Evolutionary conservation across 371 early-diverging fungal species (phyloP).

Genomic region (Saksenaea oblongispora): DNA sequence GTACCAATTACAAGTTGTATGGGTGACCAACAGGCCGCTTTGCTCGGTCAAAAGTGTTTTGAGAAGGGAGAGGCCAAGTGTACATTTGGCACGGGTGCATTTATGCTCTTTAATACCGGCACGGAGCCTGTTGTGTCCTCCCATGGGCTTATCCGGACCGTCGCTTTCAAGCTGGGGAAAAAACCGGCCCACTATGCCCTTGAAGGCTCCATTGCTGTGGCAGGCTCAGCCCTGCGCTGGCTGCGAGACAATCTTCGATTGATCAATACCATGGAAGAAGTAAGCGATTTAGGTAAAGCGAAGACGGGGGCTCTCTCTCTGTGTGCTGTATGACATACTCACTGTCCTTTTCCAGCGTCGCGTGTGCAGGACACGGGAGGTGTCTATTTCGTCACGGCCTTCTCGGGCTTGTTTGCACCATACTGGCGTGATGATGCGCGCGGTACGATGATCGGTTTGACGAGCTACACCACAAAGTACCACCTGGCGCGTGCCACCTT

Average conservation of each 20-base stretch:
- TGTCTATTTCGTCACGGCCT: constrained; percentile 93
- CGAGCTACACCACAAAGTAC: constrained; percentile 76
- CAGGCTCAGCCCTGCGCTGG: constrained; percentile 91
- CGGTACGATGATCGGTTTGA: constrained; percentile 82
- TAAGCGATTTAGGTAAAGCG: constrained; percentile 39
- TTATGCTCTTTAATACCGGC: constrained; percentile 94
- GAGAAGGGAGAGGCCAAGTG: constrained; percentile 79
- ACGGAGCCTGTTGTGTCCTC: constrained; percentile 66
- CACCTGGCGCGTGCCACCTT: constrained; percentile 87
- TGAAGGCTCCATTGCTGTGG: constrained; percentile 90
- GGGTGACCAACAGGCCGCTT: constrained; percentile 94
- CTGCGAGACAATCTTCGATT: constrained; percentile 81
- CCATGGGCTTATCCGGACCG: constrained; percentile 85
- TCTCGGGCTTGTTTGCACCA: constrained; percentile 89
- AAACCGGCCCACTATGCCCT: constrained; percentile 77
- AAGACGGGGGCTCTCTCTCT: neutral
- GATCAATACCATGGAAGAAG: constrained; percentile 65
- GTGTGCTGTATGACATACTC: neutral
- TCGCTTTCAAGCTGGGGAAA: constrained; percentile 82
- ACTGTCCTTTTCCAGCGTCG: constrained; percentile 4
- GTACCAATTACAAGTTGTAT: constrained; percentile 76
- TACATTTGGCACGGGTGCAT: constrained; percentile 88
- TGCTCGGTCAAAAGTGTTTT: constrained; percentile 90
- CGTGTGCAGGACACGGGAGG: constrained; percentile 77
- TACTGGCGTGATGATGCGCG: constrained; percentile 91